phyloP scores from a whole-genome alignment of 108 stramenopile species.

The Ochromonas danica region DNA sequence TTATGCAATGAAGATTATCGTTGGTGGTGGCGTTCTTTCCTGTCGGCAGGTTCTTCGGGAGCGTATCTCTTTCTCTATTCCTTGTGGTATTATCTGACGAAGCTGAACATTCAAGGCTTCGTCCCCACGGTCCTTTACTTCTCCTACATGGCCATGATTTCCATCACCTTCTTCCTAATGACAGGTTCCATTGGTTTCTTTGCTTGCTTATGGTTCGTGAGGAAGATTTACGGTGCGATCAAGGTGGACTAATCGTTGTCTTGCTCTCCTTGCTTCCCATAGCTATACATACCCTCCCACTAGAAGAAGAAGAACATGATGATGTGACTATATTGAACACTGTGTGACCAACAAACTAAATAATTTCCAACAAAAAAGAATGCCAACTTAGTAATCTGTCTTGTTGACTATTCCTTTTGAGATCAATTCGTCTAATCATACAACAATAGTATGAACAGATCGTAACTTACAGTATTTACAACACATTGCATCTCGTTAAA shows the following conservation, averaged over 20 bases:
- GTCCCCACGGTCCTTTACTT: conserved; percentile 87
- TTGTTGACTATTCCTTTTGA: no score
- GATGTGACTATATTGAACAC: no score
- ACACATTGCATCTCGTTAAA: no score
- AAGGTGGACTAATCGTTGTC: conserved; percentile 33
- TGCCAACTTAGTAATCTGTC: no score
- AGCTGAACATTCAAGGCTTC: conserved; percentile 78
- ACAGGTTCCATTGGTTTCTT: conserved; percentile 76
- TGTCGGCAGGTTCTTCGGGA: conserved; percentile 80
- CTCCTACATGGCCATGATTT: conserved; percentile 22
- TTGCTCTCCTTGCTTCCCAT: no score
- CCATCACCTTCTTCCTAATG: conserved; percentile 58
- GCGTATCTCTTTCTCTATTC: conserved; percentile 93
- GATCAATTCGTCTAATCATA: no score
- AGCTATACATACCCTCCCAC: no score
- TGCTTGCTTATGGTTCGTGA: conserved; percentile 38
- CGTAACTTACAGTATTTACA: no score
- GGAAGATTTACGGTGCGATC: conserved; percentile 38
- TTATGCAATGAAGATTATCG: conserved; percentile 96
- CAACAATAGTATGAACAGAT: no score
- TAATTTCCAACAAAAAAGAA: no score
- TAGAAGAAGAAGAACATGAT: no score
- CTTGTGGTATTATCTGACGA: conserved; percentile 77
- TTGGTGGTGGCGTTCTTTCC: conserved; percentile 99
- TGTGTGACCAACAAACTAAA: no score